Base-by-base conservation (phyloP, 164 flowering plant species). In the Stephania japonica region DNA sequence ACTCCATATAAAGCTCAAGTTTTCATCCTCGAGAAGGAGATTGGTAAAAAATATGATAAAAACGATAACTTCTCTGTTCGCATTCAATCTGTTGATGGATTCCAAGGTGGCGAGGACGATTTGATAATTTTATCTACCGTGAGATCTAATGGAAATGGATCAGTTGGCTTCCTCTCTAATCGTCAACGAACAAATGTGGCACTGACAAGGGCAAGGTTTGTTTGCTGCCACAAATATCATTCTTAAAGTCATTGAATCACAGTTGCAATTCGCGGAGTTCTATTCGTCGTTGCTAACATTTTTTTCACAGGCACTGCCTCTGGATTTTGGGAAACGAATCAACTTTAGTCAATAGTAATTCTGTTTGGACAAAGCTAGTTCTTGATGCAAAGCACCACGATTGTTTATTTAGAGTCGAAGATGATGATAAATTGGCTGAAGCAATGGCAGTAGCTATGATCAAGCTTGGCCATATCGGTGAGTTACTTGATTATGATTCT, bases 1-100 rank as follows among this genome's bases (percentile, higher is more conserved):
- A 80, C 83, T 12, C 85, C 82, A 6, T 85, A 83, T 56, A 68
- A 73, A 0, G 86, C 89, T 47, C 89, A 86, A 71, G 84, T 86
- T 24, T 14, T 25, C 25, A 86, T 82, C 21, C 83, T 84, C 47
- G 69, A 75, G 26, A 75, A 75, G 21, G 78, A 71, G 59, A 50
- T 87, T 65, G 78, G 78, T 10, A 18, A 43, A 5, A 77, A 67
- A 62, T 86, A 77, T 76, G 76, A 68, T 2, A 69, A 41, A 0
- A 1, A 13, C 7, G 43, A 49, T 24, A 68, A 76, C 23, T 83
- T 87, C 67, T 5, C 64, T 3, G 80, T 85, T 42, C 80, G 79
- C n/a, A 81, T 86, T 44, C 75, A 70, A 67, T 73, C 87, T 23
- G 72, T 87, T 65, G 91, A 87, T 77, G 87, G 85, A 5, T 87